These are phyloP conservation scores for Trichoderma sp. DNA, from an alignment of 2,329 filamentous ascomycete species.

Conservation along the genomic window DNA sequence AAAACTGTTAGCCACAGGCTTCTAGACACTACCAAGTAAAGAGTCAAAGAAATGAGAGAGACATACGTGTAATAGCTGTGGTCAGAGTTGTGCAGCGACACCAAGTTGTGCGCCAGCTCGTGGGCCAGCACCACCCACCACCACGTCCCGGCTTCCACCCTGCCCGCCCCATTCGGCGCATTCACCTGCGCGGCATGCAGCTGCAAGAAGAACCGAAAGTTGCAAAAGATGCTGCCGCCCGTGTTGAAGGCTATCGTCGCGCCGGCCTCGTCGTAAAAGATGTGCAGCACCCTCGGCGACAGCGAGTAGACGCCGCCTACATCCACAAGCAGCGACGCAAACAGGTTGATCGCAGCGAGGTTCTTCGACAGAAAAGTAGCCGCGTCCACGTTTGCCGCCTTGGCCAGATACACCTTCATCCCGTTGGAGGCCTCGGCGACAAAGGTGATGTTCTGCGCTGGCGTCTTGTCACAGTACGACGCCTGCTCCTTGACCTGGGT, in stretches of 20 bases:
- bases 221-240: constrained; percentile 87
- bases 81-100: constrained; percentile 72
- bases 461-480: constrained; percentile 80
- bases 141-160: constrained; percentile 73
- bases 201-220: constrained; percentile 82
- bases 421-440: constrained; percentile 70
- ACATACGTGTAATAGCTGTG: constrained; percentile 81
- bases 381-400: constrained; percentile 51
- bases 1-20: constrained; percentile 21
- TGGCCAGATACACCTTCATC: constrained; percentile 73
- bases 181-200: constrained; percentile 64
- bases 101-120: constrained; percentile 92
- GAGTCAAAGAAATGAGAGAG: not conserved
- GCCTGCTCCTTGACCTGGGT: constrained; percentile 77
- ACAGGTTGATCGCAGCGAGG: constrained; percentile 64
- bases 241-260: constrained; percentile 92
- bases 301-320: constrained; percentile 74
- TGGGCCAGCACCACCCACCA: constrained; percentile 98
- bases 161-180: constrained; percentile 48
- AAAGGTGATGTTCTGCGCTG: constrained; percentile 72
- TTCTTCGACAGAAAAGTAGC: constrained; percentile 62
- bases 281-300: constrained; percentile 69
- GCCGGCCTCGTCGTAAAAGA: constrained; percentile 81
- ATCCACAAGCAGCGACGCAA: constrained; percentile 69
- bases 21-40: too few species aligned